Conservation (phyloP, 2,329 filamentous ascomycete genomes). For the Phialophora expanda region DNA sequence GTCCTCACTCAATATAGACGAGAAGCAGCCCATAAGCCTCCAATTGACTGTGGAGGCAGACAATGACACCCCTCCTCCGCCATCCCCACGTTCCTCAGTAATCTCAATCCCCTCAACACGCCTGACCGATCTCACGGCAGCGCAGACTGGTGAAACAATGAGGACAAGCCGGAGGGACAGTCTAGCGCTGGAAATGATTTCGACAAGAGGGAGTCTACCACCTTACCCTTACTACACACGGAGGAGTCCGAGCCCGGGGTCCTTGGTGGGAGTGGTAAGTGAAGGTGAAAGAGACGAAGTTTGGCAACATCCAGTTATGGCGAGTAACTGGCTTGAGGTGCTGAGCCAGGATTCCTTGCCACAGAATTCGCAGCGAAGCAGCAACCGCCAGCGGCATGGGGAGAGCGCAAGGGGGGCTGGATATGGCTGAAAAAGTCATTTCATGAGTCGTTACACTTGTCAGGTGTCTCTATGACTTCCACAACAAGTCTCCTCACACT, state of each 20-base stretch:
- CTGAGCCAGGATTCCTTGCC: constrained; percentile 20
- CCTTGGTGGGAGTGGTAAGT: constrained; percentile 39
- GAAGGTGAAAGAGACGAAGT: constrained; percentile 60
- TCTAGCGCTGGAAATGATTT: constrained; percentile 14
- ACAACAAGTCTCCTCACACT: background rate
- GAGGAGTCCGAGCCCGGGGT: constrained; percentile 27
- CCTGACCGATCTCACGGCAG: constrained; percentile 34
- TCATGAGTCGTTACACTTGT: background rate
- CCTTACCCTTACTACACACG: constrained; percentile 28
- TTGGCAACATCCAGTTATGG: constrained; percentile 43
- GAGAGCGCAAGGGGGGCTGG: background rate
- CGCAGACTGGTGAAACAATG: constrained; percentile 33
- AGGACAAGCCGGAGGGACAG: constrained; percentile 18
- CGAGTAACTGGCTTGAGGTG: constrained; percentile 28
- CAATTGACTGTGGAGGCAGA: constrained; percentile 13
- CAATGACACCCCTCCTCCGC: constrained; percentile 17
- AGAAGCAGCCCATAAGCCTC: constrained; percentile 26
- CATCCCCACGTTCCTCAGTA: constrained; percentile 35
- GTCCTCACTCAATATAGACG: constrained; percentile 23
- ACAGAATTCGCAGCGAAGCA: background rate
- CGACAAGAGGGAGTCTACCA: constrained; percentile 25
- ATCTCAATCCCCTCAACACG: constrained; percentile 37
- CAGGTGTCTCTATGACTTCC: background rate
- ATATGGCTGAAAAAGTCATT: background rate
- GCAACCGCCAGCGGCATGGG: background rate